A percentile compares a stretch with the other conserved stretches of the same genome.
Conservation (phyloP, 805 yeast genomes). For the Starmerella apicola region DNA sequence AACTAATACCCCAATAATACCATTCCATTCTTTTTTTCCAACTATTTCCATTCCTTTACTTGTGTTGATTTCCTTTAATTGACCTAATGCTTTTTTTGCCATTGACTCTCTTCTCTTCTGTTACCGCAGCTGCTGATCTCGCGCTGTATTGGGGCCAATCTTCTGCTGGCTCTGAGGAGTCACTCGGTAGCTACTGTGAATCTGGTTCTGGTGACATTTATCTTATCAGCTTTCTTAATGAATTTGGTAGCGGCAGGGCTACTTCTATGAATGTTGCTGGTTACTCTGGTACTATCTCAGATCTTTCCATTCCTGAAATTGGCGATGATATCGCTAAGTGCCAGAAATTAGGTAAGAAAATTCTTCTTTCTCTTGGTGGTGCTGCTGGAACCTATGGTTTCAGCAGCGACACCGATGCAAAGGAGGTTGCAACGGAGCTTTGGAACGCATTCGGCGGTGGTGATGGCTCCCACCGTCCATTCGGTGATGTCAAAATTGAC, state of each 20-base stretch:
- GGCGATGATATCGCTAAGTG: slow-evolving; percentile 61
- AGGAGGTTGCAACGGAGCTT: slow-evolving; percentile 39
- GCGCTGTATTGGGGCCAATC: slow-evolving; percentile 88
- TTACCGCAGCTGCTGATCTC: slow-evolving; percentile 39
- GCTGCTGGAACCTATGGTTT: slow-evolving; percentile 49
- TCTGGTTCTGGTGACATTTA: slow-evolving; percentile 49
- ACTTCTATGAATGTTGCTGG: slow-evolving; percentile 47
- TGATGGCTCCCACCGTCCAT: slow-evolving; percentile 34
- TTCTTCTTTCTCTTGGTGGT: slow-evolving; percentile 70
- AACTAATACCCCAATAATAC: too few relatives aligned
- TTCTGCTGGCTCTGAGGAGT: slow-evolving; percentile 47
- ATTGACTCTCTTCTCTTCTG: slow-evolving; percentile 5
- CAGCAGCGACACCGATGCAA: slow-evolving; percentile 40
- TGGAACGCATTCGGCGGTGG: slow-evolving; percentile 48
- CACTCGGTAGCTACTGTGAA: slow-evolving; percentile 48
- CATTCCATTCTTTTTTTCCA: not conserved
- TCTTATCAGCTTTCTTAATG: slow-evolving; percentile 54
- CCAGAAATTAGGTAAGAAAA: slow-evolving; percentile 66
- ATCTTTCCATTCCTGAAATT: slow-evolving; percentile 21
- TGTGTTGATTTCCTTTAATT: not conserved
- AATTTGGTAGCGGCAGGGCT: slow-evolving; percentile 37
- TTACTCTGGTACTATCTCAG: slow-evolving; percentile 1
- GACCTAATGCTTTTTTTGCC: slow-evolving; percentile 3
- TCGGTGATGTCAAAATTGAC: slow-evolving; percentile 65
- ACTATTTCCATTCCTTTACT: not conserved